These are phyloP conservation scores for Backusella australiensis DNA, from an alignment of 192 early-diverging fungal genomes.

Conservation along the genomic window DNA sequence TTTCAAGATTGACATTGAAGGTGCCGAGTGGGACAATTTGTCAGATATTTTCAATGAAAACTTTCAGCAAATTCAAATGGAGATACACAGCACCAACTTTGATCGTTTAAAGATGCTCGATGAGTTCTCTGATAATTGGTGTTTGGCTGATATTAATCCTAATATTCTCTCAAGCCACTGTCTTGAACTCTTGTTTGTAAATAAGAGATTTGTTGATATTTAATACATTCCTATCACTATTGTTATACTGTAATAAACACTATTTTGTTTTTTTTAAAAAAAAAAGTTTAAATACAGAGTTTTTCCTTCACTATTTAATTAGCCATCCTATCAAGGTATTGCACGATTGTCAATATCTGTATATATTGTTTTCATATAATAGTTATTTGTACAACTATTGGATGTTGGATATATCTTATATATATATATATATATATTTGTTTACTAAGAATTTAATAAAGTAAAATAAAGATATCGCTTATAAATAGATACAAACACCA, in stretches of 20 bases:
- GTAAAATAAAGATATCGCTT: not conserved
- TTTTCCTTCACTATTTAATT: too few species aligned
- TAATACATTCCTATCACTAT: not conserved
- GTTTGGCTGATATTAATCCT: not conserved
- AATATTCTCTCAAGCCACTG: not conserved
- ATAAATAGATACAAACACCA: not conserved
- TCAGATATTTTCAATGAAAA: not conserved
- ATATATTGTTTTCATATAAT: not conserved
- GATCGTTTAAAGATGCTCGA: not conserved
- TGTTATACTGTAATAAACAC: not conserved
- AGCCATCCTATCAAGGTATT: too few species aligned
- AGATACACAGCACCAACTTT: not conserved
- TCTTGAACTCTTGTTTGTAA: constrained; percentile 2
- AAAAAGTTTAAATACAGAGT: not conserved
- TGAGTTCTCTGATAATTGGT: not conserved
- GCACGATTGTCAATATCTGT: too few species aligned
- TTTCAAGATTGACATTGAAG: constrained; percentile 3
- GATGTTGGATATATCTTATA: not conserved
- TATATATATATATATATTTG: not conserved
- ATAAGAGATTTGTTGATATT: not conserved
- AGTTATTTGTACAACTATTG: not conserved
- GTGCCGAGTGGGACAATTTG: not conserved
- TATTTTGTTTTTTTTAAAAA: not conserved
- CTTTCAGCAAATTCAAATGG: not conserved
- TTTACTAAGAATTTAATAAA: not conserved